These are phyloP conservation scores for Saturnispora quitensis DNA, from an alignment of 805 yeast species.

Conservation along the genomic window DNA sequence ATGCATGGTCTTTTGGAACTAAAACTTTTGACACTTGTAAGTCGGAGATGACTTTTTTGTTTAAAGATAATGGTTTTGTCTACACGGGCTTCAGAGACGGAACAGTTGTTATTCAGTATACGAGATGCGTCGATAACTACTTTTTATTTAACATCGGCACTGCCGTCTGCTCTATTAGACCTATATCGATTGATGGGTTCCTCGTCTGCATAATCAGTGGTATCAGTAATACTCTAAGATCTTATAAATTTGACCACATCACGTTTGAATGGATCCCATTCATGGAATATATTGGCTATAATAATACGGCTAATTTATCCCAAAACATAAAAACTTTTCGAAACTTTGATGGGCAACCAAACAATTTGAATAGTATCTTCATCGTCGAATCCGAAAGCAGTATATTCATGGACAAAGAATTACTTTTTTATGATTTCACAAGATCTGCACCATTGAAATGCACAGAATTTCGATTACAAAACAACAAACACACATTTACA, in stretches of 20 bases:
- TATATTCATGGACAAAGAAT: background rate
- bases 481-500: background rate
- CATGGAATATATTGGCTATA: conserved; percentile 7
- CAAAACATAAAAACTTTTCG: conserved; percentile 2
- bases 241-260: conserved; percentile 1
- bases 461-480: background rate
- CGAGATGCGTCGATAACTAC: background rate
- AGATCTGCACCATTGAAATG: background rate
- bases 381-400: conserved; percentile 9
- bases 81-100: conserved; percentile 11
- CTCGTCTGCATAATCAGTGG: conserved; percentile 8
- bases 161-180: conserved; percentile 4
- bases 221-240: background rate
- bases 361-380: conserved; percentile 2
- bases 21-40: background rate
- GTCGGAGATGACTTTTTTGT: conserved; percentile 7
- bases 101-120: background rate
- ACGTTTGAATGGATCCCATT: conserved; percentile 1
- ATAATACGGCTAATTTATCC: background rate
- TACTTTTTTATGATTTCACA: conserved; percentile 1
- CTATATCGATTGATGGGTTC: background rate
- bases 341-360: too few relatives aligned
- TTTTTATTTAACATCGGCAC: background rate
- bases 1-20: background rate
- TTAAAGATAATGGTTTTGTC: background rate